Percentiles rank a stretch among this genome's conserved stretches.
Evolutionary conservation across 2,329 filamentous ascomycete species (phyloP).

Genomic region (Penicillium hordei): DNA sequence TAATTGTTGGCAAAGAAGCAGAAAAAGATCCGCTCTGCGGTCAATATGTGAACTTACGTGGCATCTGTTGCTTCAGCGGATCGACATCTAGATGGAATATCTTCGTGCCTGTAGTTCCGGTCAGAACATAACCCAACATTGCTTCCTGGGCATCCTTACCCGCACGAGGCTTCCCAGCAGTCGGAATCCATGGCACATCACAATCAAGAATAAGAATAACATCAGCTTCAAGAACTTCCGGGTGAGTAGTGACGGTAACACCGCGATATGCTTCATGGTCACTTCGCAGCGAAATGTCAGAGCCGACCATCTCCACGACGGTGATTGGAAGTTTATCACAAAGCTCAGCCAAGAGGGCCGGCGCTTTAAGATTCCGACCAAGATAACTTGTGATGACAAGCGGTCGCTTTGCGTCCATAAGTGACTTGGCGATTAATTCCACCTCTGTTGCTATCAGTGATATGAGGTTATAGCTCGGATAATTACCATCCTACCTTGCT

Average conservation of each 20-base stretch:
- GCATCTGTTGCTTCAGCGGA: constrained; percentile 68
- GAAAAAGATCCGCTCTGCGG: accelerated
- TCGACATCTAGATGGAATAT: constrained; percentile 67
- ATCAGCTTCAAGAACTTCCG: constrained; percentile 71
- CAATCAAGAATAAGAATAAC: constrained; percentile 81
- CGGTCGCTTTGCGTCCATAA: constrained; percentile 47
- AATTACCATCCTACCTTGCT: constrained; percentile 3
- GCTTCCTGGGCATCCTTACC: background rate
- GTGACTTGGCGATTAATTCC: constrained; percentile 38
- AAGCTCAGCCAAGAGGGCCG: constrained; percentile 44
- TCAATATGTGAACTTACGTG: constrained; percentile 63
- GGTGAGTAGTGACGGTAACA: constrained; percentile 69
- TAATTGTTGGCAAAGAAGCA: constrained; percentile 26
- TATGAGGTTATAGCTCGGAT: background rate
- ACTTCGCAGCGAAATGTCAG: constrained; percentile 48
- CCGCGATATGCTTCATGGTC: constrained; percentile 60
- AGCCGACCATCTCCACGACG: constrained; percentile 51
- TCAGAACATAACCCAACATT: background rate
- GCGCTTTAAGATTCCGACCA: constrained; percentile 46
- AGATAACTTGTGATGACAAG: constrained; percentile 52
- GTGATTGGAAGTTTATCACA: constrained; percentile 49
- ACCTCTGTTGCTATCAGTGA: constrained; percentile 26
- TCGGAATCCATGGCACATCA: constrained; percentile 88
- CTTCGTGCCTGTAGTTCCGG: constrained; percentile 46
- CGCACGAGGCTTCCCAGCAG: constrained; percentile 56